Percentiles rank a stretch among this genome's conserved stretches.
Conservation (phyloP, 2,329 filamentous ascomycete genomes). For the Botrytis cinerea region DNA sequence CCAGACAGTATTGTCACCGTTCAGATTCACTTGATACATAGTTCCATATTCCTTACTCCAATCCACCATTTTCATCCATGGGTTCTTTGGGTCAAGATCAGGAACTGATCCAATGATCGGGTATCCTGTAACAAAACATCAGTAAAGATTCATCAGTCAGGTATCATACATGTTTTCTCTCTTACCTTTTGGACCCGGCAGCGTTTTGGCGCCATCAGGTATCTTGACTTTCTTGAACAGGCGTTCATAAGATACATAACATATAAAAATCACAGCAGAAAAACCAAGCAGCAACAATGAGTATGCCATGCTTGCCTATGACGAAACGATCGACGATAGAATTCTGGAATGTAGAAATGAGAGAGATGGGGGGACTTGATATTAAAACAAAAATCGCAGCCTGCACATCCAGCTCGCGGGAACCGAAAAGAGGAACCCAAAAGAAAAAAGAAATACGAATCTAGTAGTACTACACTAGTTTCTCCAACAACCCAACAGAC, state of each 20-base stretch:
- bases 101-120: constrained; percentile 29
- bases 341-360: background rate
- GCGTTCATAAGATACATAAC: constrained; percentile 21
- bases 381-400: background rate
- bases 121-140: constrained; percentile 20
- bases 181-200: constrained; percentile 30
- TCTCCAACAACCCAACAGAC: background rate
- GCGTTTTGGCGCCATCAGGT: constrained; percentile 25
- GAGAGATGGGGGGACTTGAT: background rate
- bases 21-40: constrained; percentile 49
- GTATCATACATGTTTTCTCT: background rate
- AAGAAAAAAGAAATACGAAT: background rate
- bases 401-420: background rate
- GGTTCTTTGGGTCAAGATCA: constrained; percentile 35
- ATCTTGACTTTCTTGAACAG: constrained; percentile 17
- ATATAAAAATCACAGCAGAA: constrained; percentile 7
- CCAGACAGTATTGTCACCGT: constrained; percentile 44
- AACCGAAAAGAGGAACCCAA: background rate
- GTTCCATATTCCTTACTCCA: constrained; percentile 44
- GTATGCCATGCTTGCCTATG: constrained; percentile 15
- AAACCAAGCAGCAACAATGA: constrained; percentile 15
- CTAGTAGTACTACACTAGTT: background rate
- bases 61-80: constrained; percentile 47
- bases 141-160: background rate
- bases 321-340: background rate